Evolutionary conservation across 192 early-diverging fungal species (phyloP).

Genomic region (Backusella morwellensis): DNA sequence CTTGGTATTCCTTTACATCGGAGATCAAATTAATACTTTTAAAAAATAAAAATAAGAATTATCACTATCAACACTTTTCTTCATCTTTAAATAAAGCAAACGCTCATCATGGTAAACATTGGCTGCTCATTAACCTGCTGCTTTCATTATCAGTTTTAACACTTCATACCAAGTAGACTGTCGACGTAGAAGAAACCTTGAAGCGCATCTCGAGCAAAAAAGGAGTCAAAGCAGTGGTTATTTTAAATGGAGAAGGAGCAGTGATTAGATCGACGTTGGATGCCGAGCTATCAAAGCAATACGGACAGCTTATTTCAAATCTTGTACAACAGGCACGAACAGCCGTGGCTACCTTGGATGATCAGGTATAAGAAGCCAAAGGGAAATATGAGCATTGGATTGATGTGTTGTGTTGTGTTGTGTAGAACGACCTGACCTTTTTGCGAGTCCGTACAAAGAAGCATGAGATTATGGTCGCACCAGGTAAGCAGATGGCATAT

Average conservation of each 20-base stretch:
- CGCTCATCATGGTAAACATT: slow-evolving; percentile 4
- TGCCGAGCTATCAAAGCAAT: slow-evolving; percentile 72
- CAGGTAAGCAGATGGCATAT: slow-evolving; percentile 52
- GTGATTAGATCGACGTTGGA: slow-evolving; percentile 90
- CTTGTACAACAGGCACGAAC: slow-evolving; percentile 75
- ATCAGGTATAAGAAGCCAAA: slow-evolving; percentile 54
- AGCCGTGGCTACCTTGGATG: slow-evolving; percentile 80
- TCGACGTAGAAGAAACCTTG: slow-evolving; percentile 84
- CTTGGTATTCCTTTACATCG: no score
- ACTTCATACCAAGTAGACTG: slow-evolving; percentile 7
- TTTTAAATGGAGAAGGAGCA: slow-evolving; percentile 89
- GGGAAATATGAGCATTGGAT: neutral
- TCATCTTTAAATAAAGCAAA: neutral
- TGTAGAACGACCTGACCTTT: slow-evolving; percentile 91
- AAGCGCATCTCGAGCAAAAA: slow-evolving; percentile 84
- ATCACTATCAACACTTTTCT: neutral
- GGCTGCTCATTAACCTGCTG: neutral
- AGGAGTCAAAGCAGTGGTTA: slow-evolving; percentile 90
- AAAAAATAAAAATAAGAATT: neutral
- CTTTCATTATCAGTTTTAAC: neutral
- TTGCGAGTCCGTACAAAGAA: slow-evolving; percentile 90
- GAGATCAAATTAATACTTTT: neutral
- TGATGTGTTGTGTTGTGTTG: neutral
- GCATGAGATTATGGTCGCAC: slow-evolving; percentile 96
- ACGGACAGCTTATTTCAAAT: slow-evolving; percentile 81